Conservation (phyloP, 2,329 filamentous ascomycete species). For the Alternaria sp. region DNA sequence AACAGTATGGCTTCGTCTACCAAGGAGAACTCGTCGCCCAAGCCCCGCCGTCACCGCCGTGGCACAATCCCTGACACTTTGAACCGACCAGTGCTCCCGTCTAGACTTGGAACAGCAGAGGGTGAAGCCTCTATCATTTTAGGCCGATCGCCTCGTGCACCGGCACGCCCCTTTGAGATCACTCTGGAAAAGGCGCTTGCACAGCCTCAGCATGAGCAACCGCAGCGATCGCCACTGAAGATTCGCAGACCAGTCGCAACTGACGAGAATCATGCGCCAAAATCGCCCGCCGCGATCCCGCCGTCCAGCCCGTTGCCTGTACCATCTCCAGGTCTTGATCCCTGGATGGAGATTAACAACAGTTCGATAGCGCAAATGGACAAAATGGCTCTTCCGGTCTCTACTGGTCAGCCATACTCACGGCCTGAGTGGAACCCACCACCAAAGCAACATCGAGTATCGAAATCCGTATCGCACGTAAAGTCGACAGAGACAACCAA, state of each 20-base stretch:
- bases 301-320: slow-evolving; percentile 42
- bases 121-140: slow-evolving; percentile 28
- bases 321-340: slow-evolving; percentile 37
- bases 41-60: slow-evolving; percentile 26
- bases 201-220: slow-evolving; percentile 13
- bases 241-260: slow-evolving; percentile 20
- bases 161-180: slow-evolving; percentile 7
- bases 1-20: slow-evolving; percentile 25
- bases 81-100: slow-evolving; percentile 12
- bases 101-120: slow-evolving; percentile 24
- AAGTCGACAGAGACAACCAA: slow-evolving; percentile 8
- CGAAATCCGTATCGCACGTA: slow-evolving; percentile 23
- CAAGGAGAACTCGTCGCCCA: slow-evolving; percentile 43
- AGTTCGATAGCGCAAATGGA: slow-evolving; percentile 39
- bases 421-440: slow-evolving; percentile 31
- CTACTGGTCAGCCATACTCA: slow-evolving; percentile 34
- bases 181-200: slow-evolving; percentile 16
- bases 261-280: slow-evolving; percentile 32
- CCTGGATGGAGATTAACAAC: slow-evolving; percentile 40
- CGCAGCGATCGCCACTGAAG: slow-evolving; percentile 27
- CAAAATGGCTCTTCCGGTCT: slow-evolving; percentile 42
- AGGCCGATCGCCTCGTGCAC: slow-evolving; percentile 24
- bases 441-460: slow-evolving; percentile 22
- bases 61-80: slow-evolving; percentile 30
- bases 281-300: slow-evolving; percentile 18